Evolutionary conservation across 2,329 filamentous ascomycete species (phyloP).

Genomic region (Fusarium algeriense): DNA sequence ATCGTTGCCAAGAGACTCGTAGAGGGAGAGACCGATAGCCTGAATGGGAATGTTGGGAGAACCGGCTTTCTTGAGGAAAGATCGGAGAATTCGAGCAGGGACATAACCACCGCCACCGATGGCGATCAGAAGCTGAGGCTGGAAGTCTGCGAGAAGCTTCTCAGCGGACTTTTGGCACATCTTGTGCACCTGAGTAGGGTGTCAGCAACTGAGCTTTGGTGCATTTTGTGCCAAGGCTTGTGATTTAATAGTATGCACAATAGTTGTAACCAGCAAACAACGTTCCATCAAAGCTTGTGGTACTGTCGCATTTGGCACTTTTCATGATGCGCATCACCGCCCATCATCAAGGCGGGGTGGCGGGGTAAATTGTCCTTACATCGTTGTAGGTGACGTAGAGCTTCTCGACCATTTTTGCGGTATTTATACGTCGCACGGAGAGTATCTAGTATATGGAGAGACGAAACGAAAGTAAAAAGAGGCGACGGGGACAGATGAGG

Average conservation of each 20-base stretch:
- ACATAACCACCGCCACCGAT: conserved; percentile 98
- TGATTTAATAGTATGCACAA: not conserved
- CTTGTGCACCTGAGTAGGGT: conserved; percentile 83
- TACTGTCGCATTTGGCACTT: conserved; percentile 18
- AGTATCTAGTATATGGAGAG: not conserved
- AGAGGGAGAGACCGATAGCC: conserved; percentile 96
- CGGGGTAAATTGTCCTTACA: conserved; percentile 64
- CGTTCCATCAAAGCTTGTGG: not conserved
- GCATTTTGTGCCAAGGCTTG: not conserved
- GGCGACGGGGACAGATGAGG: conserved; percentile 26
- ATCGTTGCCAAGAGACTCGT: conserved; percentile 80
- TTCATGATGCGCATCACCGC: conserved; percentile 34
- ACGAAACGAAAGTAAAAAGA: not conserved
- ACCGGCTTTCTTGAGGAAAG: conserved; percentile 92
- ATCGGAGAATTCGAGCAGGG: conserved; percentile 94
- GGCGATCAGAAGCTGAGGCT: conserved; percentile 97
- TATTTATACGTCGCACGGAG: conserved; percentile 26
- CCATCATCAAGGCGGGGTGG: conserved; percentile 45
- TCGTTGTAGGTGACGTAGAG: conserved; percentile 93
- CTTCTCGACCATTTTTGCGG: conserved; percentile 80
- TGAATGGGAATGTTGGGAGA: conserved; percentile 97
- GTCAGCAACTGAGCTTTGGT: conserved; percentile 25
- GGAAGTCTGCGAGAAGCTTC: conserved; percentile 84
- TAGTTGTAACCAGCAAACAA: not conserved
- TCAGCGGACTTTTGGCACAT: conserved; percentile 90